Evolutionary conservation across 495 filamentous ascomycete genomes (phyloP), one percentile per base, ranked within the genome.

Genomic region (Beverwykella pulmonaria): DNA sequence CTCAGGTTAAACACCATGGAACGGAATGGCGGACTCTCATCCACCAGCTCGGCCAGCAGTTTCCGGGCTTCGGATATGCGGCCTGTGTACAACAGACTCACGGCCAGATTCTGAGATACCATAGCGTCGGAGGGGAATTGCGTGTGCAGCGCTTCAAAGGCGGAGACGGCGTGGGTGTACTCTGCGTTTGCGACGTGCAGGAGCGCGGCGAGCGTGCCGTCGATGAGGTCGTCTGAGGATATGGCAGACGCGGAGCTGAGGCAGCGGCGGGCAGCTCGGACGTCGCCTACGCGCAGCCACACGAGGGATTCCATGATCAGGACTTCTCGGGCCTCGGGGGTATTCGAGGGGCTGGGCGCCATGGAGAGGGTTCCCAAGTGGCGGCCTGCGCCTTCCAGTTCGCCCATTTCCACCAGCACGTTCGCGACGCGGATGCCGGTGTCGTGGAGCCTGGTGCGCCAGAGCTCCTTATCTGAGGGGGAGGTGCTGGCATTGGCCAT

Each of bases 391-490:
- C 87, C 88, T 55, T 86, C 84, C 1, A 93, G 71, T 75, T 98
- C 92, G 7, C 92, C 91, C 91, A 96, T 96, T 78, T 97, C 93
- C 3, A 97, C 82, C 56, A 98, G 73, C 27, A 88, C 87, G 71
- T 91, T 90, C 0, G 87, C 93, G 10, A 91, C 90, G 52, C 88
- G 76, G 10, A 96, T 74, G 0, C 93, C 93, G 0, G 96, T 77
- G 56, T 97, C 92, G 10, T 76, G 76, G 4, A 97, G 76, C 44
- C 94, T 66, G 1, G 75, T 75, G 67, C 80, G 83, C 94, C 93
- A 98, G 41, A 88, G 66, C 64, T 61, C 5, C 73, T 75, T 61
- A 53, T 71, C 53, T 7, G 62, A 68, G 4, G 57, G 70, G 0
- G 77, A 76, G 5, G 74, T 70, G 1, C 71, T 74, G 20, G 20